Base-by-base conservation (phyloP, 805 yeast genomes). In the Debaryomyces hansenii region DNA sequence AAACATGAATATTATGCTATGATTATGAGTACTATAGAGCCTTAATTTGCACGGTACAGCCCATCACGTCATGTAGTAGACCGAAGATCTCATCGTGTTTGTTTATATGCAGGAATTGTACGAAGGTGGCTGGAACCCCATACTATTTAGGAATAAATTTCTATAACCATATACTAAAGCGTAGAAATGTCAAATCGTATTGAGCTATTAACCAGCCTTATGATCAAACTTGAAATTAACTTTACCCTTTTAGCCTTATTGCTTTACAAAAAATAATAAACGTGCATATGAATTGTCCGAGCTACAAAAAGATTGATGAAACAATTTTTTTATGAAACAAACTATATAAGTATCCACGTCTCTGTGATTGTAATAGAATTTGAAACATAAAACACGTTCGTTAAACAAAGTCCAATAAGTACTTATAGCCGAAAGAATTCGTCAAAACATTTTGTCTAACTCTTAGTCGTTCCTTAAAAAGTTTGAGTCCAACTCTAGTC, bases 401-500 rank as follows among this genome's bases (percentile, higher is more conserved):
- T 6, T 31, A 31, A 8, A 31, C 11, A 9, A 31, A 31, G 32
- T 14, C 16, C 34, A 31, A n/a, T n/a, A 31, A 31, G 16, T 12
- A 31, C 34, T 9, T 24, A 24, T 24, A 24, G 27, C 4, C 5
- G 27, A 24, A 31, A 31, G 16, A 14, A 31, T 14, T 31, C 16
- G 3, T 7, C 11, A 31, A 31, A 31, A 6, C 16, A 31, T 31
- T 14, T 31, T 31, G 27, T 31, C 34, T 31, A 8, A 31, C 16
- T 31, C 14, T 11, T 14, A n/a, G 11, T 4, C 14, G 34, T n/a
- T 14, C 34, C 16, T 14, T 31, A 31, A 31, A 31, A 8, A n/a
- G 18, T 16, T 31, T 16, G 24, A 35, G 38, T 35, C 40, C 37
- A 37, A 43, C 46, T 43, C 20, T 20, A 37, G 37, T 43, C 41